These are phyloP conservation scores for Parasitella parasitica DNA, from an alignment of 371 early-diverging fungal species.

Conservation along the genomic window DNA sequence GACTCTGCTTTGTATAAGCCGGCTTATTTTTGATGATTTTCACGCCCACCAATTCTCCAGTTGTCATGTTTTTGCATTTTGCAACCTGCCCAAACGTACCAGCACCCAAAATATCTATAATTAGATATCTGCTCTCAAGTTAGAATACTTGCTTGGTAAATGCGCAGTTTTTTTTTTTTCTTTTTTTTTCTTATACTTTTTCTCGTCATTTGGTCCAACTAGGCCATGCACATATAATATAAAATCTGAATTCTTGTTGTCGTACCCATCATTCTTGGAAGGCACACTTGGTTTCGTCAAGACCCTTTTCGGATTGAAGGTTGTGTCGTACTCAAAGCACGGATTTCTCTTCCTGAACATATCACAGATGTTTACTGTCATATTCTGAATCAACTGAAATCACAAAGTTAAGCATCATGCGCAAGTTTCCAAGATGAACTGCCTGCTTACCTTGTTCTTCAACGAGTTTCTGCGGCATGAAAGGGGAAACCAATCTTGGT, in stretches of 20 bases:
- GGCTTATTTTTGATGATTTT: slow-evolving; percentile 97
- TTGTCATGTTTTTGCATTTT: slow-evolving; percentile 87
- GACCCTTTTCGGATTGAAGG: slow-evolving; percentile 86
- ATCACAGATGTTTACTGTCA: slow-evolving; percentile 63
- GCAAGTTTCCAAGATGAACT: not conserved
- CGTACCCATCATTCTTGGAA: slow-evolving; percentile 83
- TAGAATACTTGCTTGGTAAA: too few relatives aligned
- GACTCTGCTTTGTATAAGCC: slow-evolving; percentile 93
- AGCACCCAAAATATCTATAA: slow-evolving; percentile 91
- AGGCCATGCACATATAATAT: slow-evolving; percentile 91
- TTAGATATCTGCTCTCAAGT: slow-evolving; percentile 62
- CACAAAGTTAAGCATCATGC: not conserved
- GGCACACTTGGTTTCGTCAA: slow-evolving; percentile 90
- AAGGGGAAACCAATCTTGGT: not conserved
- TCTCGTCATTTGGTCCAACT: slow-evolving; percentile 28
- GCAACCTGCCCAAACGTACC: slow-evolving; percentile 99
- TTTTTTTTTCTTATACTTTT: too few relatives aligned
- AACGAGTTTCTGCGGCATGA: not conserved
- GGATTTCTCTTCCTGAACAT: slow-evolving; percentile 77
- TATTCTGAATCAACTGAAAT: slow-evolving; percentile 2
- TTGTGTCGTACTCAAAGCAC: slow-evolving; percentile 70
- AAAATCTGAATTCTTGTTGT: slow-evolving; percentile 92
- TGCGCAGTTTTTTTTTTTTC: too few relatives aligned
- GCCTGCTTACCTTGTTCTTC: not conserved
- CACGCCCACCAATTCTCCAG: slow-evolving; percentile 87